Evolutionary conservation across 2,329 filamentous ascomycete genomes (phyloP).

Genomic region (Fusarium cyanostomum): DNA sequence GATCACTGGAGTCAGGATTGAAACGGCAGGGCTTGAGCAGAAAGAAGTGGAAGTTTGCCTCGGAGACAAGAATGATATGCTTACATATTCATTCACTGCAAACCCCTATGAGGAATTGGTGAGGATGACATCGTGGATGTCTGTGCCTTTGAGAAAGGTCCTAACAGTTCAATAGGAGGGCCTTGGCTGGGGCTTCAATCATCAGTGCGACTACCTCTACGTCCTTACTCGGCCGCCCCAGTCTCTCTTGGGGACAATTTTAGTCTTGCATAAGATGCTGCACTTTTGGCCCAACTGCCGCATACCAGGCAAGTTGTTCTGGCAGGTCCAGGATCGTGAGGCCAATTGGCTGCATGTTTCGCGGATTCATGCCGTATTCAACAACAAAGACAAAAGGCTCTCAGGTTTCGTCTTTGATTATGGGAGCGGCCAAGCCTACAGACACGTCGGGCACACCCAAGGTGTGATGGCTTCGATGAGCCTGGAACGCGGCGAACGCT

Average conservation of each 20-base stretch:
- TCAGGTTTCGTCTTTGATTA: conserved; percentile 8
- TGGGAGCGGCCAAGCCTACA: not conserved
- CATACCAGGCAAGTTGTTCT: conserved; percentile 1
- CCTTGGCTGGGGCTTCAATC: not conserved
- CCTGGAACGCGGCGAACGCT: not conserved
- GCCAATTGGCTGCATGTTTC: not conserved
- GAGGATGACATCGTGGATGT: not conserved
- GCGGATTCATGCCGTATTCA: not conserved
- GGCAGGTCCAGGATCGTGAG: not conserved
- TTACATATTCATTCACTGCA: not conserved
- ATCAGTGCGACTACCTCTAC: not conserved
- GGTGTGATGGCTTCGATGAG: not conserved
- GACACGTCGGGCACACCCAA: not conserved
- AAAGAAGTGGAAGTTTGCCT: not conserved
- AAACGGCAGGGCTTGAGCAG: not conserved
- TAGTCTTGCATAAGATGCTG: not conserved
- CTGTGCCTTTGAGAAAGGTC: not conserved
- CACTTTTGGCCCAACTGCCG: not conserved
- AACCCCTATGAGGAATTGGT: conserved; percentile 5
- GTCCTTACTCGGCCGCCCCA: not conserved
- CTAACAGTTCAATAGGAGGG: not conserved
- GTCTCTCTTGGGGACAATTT: not conserved
- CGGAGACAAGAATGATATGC: not conserved
- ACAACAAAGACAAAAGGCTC: fast-evolving
- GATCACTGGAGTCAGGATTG: conserved; percentile 1